A percentile compares a stretch with the other conserved stretches of the same genome.
These are phyloP conservation scores for Phytopythium helicoides DNA, from an alignment of 352 stramenopile species.

Conservation along the genomic window DNA sequence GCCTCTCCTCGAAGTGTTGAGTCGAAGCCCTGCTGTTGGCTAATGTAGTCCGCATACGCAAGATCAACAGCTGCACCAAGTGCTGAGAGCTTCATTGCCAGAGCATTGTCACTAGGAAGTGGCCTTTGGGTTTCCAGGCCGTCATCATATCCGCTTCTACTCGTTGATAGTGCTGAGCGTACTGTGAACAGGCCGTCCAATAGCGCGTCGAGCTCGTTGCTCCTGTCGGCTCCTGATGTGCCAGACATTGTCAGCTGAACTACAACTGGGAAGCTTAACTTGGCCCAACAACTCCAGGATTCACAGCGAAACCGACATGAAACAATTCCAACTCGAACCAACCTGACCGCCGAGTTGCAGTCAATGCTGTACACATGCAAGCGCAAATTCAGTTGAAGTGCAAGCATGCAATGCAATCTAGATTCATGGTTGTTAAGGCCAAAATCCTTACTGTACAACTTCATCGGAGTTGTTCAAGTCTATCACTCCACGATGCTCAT, in stretches of 20 bases:
- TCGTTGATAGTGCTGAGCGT: constrained; percentile 1
- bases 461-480: constrained; percentile 24
- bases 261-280: no score
- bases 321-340: no score
- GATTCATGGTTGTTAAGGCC: not conserved
- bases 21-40: not conserved
- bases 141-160: not conserved
- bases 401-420: no score
- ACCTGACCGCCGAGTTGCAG: no score
- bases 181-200: constrained; percentile 18
- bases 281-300: no score
- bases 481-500: constrained; percentile 7
- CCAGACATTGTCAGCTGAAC: no score
- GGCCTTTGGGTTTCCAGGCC: not conserved
- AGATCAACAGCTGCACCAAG: not conserved
- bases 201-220: constrained; percentile 10
- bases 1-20: no score
- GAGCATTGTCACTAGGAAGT: not conserved
- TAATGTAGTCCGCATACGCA: not conserved
- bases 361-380: no score
- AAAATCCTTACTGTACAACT: constrained; percentile 11
- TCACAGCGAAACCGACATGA: no score
- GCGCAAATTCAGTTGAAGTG: no score
- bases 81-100: not conserved
- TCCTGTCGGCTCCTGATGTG: no score